Evolutionary conservation across 139 green algal species (phyloP), one percentile per base, ranked within the genome.

Genomic region (Astrephomene gubernaculifera): DNA sequence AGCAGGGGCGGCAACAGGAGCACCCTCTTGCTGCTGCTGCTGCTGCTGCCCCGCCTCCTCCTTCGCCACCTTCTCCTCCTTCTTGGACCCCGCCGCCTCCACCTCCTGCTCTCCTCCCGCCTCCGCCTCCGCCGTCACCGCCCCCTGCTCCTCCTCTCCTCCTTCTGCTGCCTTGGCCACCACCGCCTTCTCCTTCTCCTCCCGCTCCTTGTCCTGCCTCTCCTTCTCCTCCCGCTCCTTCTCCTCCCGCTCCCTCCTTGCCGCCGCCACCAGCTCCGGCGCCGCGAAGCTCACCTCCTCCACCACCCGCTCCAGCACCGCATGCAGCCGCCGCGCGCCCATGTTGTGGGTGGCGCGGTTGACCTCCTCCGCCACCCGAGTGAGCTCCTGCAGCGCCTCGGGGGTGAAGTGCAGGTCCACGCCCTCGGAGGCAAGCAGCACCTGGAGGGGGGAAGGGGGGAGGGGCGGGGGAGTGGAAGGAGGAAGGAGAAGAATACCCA

Each of bases 271-370:
- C 31, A 87, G 69, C 70, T 99, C 96, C 12, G 97, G 96, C 4
- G 97, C 97, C 8, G 94, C 85, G 86, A 98, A 99, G 73, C 86
- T 95, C 31, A 99, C 92, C 41, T 99, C 96, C 82, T 99, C 96
- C 49, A 99, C 72, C 33, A 99, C 95, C 1, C 95, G 91, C 86
- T 99, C 97, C 35, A 99, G 85, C 6, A 99, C 94, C 14, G 97
- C 98, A 92, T 99, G 96, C 87, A 99, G 90, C 35, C 97, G 91
- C 44, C 96, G 89, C 21, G 95, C 96, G 25, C 96, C 97, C 57
- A 99, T 99, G 94, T 99, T 98, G 85, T 99, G 95, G 60, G 98
- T 94, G 36, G 76, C 41, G 25, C 81, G 41, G 72, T 94, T 94
- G 31, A 98, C 92, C 88, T 97, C 93, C 74, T 96, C 94, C 14